Evolutionary conservation across 1,284 basidiomycete species (phyloP), one percentile per base, ranked within the genome.

Genomic region (Tremellales sp.): DNA sequence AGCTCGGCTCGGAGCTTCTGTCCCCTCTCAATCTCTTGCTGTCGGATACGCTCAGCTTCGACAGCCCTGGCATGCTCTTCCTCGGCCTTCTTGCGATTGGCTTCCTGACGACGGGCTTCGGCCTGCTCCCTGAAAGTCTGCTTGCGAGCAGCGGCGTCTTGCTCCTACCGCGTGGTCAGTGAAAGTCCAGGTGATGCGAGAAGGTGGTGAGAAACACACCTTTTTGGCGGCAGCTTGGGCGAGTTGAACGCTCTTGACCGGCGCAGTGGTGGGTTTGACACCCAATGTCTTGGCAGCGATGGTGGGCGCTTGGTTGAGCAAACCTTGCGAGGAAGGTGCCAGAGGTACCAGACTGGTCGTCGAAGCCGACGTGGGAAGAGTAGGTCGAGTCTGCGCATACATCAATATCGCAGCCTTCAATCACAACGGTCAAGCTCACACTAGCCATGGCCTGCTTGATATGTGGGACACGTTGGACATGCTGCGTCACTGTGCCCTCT

Each of bases 191-290:
- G 15, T n/a, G n/a, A n/a, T n/a, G n/a, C n/a, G 19, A 10, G 45
- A 26, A 26, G 13, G 12, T 24, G 25, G 23, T 4, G 13, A 23
- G 17, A 7, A 10, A 64, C 74, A 25, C 29, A 90, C 89, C 84
- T 86, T 90, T 77, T 87, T 90, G 2, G 87, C 87, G 4, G 83
- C 87, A 15, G 81, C 82, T 0, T 85, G 86, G 15, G 89, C 89
- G 52, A 84, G 80, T 64, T 89, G 86, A 19, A 92, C 68, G 47
- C 86, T 89, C 77, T 90, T 92, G 45, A 89, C 81, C 0, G 73
- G 77, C 58, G 62, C 70, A 12, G 65, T 53, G 12, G 63, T 59
- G 13, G 73, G 64, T 56, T 72, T 75, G 52, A 71, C 59, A 26
- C 71, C 70, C 3, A 70, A 46, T 0, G 64, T 57, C 57, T 74